Percentiles rank a stretch among this genome's conserved stretches.
These are phyloP conservation scores for Diutina scorzettiae DNA, from an alignment of 1,139 yeast genomes.

Conservation along the genomic window DNA sequence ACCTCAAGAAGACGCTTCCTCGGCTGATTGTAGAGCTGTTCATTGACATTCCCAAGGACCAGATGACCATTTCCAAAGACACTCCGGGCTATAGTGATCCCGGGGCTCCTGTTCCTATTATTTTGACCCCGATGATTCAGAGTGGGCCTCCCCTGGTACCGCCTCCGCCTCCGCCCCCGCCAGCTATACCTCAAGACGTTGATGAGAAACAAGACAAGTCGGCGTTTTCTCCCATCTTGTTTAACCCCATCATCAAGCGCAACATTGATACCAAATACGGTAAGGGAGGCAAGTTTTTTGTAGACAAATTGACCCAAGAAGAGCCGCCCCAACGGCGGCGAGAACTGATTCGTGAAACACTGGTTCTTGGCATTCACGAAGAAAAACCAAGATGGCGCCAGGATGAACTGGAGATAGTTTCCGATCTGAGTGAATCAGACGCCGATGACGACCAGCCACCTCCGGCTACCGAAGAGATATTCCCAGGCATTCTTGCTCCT, in stretches of 20 bases:
- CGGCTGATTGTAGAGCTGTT: constrained; percentile 8
- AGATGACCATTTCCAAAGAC: constrained; percentile 22
- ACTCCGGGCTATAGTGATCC: constrained; percentile 62
- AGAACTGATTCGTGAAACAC: constrained; percentile 9
- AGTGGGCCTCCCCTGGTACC: constrained; percentile 4
- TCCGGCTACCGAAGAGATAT: not conserved
- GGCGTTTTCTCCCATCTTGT: constrained; percentile 64
- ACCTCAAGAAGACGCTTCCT: not conserved
- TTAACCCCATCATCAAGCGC: constrained; percentile 66
- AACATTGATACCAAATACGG: constrained; percentile 76
- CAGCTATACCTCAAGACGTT: not conserved
- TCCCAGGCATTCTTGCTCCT: not conserved
- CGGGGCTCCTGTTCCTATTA: constrained; percentile 63
- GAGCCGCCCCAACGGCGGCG: constrained; percentile 18
- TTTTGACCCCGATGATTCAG: constrained; percentile 45
- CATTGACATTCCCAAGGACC: constrained; percentile 46
- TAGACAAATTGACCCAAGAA: constrained; percentile 17
- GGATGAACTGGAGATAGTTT: not conserved
- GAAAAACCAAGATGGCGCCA: not conserved
- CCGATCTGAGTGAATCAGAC: constrained; percentile 5
- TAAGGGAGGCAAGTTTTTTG: constrained; percentile 77
- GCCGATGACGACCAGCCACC: not conserved
- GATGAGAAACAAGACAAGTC: not conserved
- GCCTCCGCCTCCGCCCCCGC: constrained; percentile 20
- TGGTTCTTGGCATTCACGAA: constrained; percentile 4